Conservation (phyloP, 192 early-diverging fungal genomes). For the Geosiphon pyriformis region DNA sequence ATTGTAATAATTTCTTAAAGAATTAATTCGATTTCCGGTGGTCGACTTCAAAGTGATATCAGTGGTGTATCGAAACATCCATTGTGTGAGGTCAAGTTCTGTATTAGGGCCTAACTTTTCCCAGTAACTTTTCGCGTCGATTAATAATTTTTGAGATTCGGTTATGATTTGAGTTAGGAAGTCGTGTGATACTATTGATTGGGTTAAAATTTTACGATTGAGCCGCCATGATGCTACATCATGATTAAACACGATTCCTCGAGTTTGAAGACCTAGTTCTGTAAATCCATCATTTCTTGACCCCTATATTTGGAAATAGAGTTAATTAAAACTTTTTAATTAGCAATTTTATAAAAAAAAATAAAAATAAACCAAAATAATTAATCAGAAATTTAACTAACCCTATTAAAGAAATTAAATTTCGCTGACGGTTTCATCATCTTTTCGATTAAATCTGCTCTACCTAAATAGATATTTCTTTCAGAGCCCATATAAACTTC, state of each 20-base stretch:
- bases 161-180: constrained; percentile 14
- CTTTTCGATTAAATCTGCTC: constrained; percentile 5
- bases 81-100: neutral
- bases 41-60: constrained; percentile 1
- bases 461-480: constrained; percentile 3
- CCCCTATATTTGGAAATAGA: neutral
- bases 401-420: neutral
- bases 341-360: neutral
- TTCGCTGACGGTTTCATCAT: neutral
- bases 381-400: neutral
- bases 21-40: neutral
- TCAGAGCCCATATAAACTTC: constrained; percentile 12
- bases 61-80: neutral
- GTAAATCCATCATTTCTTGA: neutral
- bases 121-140: neutral
- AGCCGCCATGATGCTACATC: constrained; percentile 8
- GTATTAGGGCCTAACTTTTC: neutral
- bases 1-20: neutral
- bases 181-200: constrained; percentile 23
- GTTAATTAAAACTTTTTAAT: neutral
- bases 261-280: neutral
- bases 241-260: constrained; percentile 4
- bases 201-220: neutral
- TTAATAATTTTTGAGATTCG: constrained; percentile 11
- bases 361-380: neutral